Evolutionary conservation across 768 basidiomycete species (phyloP).

Genomic region (Cantharellus anzutake): DNA sequence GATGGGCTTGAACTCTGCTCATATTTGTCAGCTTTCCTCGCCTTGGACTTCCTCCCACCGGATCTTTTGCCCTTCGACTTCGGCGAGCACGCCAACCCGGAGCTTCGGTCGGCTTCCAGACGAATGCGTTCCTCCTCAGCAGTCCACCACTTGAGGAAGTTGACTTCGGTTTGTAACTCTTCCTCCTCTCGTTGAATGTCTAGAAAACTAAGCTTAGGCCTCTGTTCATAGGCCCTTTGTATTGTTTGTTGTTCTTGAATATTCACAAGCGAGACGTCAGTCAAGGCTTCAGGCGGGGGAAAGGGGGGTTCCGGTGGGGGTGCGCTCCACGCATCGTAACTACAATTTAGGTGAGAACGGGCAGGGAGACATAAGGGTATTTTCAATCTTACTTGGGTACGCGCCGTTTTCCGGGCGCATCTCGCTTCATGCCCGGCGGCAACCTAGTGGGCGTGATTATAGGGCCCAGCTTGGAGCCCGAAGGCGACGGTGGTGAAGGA

Average conservation of each 20-base stretch:
- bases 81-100: not conserved
- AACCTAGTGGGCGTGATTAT: constrained; percentile 43
- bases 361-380: not conserved
- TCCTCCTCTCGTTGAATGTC: constrained; percentile 81
- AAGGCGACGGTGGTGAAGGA: constrained; percentile 13
- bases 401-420: constrained; percentile 2
- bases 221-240: constrained; percentile 22
- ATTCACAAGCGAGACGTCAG: constrained; percentile 10
- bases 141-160: constrained; percentile 81
- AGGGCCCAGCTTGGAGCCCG: constrained; percentile 34
- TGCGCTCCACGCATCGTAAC: constrained; percentile 36
- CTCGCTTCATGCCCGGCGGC: constrained; percentile 10
- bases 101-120: constrained; percentile 20
- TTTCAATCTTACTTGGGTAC: not conserved
- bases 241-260: constrained; percentile 66
- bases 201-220: constrained; percentile 42
- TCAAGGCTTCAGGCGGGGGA: constrained; percentile 5
- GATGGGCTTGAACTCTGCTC: too few species aligned
- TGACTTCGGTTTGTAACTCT: constrained; percentile 43
- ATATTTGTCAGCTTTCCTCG: not conserved
- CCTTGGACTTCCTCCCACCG: not conserved
- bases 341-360: constrained; percentile 3
- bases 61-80: not conserved
- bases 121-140: constrained; percentile 60
- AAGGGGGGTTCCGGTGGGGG: constrained; percentile 6